Base-by-base conservation (phyloP, 129 eudicot genomes). In the Lactuca sativa region DNA sequence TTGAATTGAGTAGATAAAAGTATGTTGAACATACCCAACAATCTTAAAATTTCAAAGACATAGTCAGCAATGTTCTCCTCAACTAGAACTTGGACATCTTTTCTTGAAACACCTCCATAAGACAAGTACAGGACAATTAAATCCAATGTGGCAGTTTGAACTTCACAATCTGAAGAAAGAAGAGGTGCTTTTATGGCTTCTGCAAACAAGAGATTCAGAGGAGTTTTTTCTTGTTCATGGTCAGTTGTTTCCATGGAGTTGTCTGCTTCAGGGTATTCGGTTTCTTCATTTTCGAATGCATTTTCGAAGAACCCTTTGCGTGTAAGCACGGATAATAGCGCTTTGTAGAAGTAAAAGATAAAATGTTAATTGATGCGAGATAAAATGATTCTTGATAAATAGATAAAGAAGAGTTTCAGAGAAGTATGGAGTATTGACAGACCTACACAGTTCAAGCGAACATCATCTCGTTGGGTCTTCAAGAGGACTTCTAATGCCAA, bases 11-110 rank as follows among this genome's bases (percentile, higher is more conserved):
- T 62, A 74, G 59, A 56, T 37, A 16, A 48, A 74, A 74, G 3
- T 12, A 49, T 64, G 77, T 10, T 59, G 61, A 64, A 62, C 71
- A 56, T 84, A 95, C 99, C 95, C 60, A 86, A 87, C 77, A 95
- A 81, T 80, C 99, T 84, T 62, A 95, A 77, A 56, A 90, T 82
- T 81, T 95, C 99, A 80, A 89, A 95, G 56, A 87, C 77, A 65
- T 95, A 95, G 66, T 95, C 99, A 70, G 96, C 97, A 52, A 95
- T 77, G 61, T 95, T 95, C 85, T 95, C 99, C 70, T 90, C 90
- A 37, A 95, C 86, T 75, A 95, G 77, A 41, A 80, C 82, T 77
- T 87, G 85, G 70, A 78, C 72, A 75, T 78, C 86, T 75, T 82
- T 85, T 66, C 44, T 76, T 63, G 90, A 85, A 75, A 70, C 77